Evolutionary conservation across 805 yeast species (phyloP), one percentile per base, ranked within the genome.

Genomic region (Kodamaea fukazawae): DNA sequence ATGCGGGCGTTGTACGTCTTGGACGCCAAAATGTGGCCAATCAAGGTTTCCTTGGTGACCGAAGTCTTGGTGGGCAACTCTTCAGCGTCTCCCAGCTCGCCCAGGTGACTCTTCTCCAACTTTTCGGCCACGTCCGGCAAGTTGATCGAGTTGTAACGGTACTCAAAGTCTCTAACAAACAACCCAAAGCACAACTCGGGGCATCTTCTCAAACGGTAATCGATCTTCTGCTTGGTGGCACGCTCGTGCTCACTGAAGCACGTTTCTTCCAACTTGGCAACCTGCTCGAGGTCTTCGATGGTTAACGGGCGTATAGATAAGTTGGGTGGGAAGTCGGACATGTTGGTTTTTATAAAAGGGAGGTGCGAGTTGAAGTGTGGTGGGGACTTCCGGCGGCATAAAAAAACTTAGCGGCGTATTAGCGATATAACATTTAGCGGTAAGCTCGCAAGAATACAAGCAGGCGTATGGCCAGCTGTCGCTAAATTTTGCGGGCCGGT

Each of bases 101-200:
- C 42, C 39, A 41, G 34, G 22, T 49, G 56, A 14, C 61, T 62
- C 34, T 56, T 49, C 29, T 58, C 62, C 41, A 65, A 54, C 30
- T 48, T 44, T 14, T 59, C 64, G 10, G 72, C 73, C 4, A 62
- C 65, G 22, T 60, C 65, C 2, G 73, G 73, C 44, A 67, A 57
- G 47, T 67, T 67, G 37, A 65, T 59, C 10, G 72, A 67, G 38
- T 64, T 63, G 53, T 67, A 72, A 46, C 62, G 62, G 51, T 68
- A 63, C 22, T 56, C 68, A 61, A 83, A 84, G 41, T 78, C 78
- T 55, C 96, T 73, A 37, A 88, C 71, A 55, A 91, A 93, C 41
- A 93, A 71, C 2, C 98, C 98, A 4, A 90, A 79, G 48, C 93
- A 80, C 42, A 91, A 75, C 60, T 91, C 99, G 7, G 98, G 98